Percentiles rank a stretch among this genome's conserved stretches.
Evolutionary conservation across 2,329 filamentous ascomycete genomes (phyloP).

Genomic region (Colletotrichum melonis): DNA sequence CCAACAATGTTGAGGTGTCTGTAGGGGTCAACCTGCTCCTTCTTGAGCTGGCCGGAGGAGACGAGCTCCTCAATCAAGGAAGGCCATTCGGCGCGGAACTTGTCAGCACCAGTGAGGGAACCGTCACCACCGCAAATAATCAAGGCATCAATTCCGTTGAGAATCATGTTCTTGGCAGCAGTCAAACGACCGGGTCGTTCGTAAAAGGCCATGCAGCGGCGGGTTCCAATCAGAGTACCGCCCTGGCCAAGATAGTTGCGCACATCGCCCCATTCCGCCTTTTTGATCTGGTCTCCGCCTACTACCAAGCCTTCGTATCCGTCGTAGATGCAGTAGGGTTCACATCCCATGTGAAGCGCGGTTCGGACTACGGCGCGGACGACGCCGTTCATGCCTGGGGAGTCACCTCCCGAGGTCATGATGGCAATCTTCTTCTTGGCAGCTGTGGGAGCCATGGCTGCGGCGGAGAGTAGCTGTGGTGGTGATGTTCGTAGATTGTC

Average conservation of each 20-base stretch:
- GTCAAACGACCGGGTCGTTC: conserved; percentile 84
- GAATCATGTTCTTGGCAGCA: conserved; percentile 94
- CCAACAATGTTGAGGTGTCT: conserved; percentile 95
- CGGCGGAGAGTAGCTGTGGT: background rate
- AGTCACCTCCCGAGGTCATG: conserved; percentile 95
- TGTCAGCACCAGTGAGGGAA: conserved; percentile 94
- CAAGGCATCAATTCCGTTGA: conserved; percentile 92
- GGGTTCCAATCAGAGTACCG: conserved; percentile 95
- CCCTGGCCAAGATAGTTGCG: conserved; percentile 94
- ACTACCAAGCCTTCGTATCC: conserved; percentile 96
- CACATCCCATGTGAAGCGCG: conserved; percentile 85
- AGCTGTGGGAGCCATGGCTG: conserved; percentile 56
- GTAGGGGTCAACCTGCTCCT: conserved; percentile 80
- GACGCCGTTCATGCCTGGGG: conserved; percentile 93
- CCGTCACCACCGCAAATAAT: conserved; percentile 98
- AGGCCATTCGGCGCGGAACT: conserved; percentile 93
- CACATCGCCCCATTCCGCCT: conserved; percentile 93
- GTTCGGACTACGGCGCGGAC: conserved; percentile 92
- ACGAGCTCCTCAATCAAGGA: conserved; percentile 88
- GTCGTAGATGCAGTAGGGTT: conserved; percentile 86
- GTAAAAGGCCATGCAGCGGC: conserved; percentile 91
- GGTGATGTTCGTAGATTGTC: conserved; percentile 13
- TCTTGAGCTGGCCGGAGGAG: conserved; percentile 74
- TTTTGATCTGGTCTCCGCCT: conserved; percentile 87
- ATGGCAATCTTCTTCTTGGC: conserved; percentile 80